Base-by-base conservation (phyloP, 2,329 filamentous ascomycete species). In the Pseudocercospora vitis region DNA sequence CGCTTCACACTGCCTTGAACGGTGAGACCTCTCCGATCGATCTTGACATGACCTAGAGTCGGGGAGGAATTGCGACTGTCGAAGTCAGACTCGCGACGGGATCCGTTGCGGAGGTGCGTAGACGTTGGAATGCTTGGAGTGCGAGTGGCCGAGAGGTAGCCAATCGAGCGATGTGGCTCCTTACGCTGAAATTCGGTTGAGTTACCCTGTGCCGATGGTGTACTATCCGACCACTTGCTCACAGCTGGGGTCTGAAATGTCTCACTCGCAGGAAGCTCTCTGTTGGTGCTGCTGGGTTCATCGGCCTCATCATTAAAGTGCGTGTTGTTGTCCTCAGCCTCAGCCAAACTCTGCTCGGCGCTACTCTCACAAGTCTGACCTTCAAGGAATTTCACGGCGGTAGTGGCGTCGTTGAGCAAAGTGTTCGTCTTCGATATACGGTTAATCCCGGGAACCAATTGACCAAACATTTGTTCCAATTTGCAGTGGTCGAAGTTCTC, bases 161-260 rank as follows among this genome's bases (percentile, higher is more conserved):
- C 64, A 31, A 65, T 67, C 3, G 60, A 63, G 16, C 48, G 50
- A 29, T 46, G 49, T 7, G 47, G 48, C 8, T 57, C 39, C 21
- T 45, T 52, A 8, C 31, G 51, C 3, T 49, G 44, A 8, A 46
- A 18, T 4, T 47, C 51, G 3, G 55, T 50, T 19, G 56, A 57
- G 11, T 42, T 40, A 11, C 32, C 50, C 18, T 56, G 42, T 16
- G 53, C 53, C 9, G 65, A 67, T 16, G 59, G 54, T 11, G 63
- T 65, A 50, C 63, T 65, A 35, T 53, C 49, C 5, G 65, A 67
- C 65, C 65, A 67, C 49, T 64, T 66, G 49, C 65, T 67, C 5
- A 53, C 12, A 48, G 40, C 12, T 9, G 51, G 45, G 23, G 33
- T 16, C 35, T 50, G 26, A 32, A 35, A 50, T 4, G 32, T 26